These are phyloP conservation scores for Blastobotrys petasosporus DNA, from an alignment of 1,139 yeast species.

Conservation along the genomic window DNA sequence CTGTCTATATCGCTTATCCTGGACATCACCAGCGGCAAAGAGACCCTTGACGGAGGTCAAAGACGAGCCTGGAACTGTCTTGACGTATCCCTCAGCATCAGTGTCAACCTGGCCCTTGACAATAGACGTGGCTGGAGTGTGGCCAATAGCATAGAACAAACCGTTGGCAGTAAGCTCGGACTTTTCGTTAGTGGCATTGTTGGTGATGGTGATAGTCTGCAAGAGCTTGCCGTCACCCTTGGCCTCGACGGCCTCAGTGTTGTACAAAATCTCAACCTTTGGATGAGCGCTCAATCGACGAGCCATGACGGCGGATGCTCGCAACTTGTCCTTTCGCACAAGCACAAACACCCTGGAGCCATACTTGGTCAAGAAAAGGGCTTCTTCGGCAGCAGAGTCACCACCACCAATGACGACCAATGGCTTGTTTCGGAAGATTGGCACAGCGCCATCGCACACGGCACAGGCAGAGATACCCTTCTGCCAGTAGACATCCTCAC, in stretches of 20 bases:
- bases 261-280: constrained; percentile 84
- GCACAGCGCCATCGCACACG: constrained; percentile 98
- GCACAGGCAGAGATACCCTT: constrained; percentile 99
- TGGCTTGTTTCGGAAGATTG: constrained; percentile 95
- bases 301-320: constrained; percentile 96
- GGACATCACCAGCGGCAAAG: constrained; percentile 99
- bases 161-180: constrained; percentile 78
- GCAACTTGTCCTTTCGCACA: constrained; percentile 87
- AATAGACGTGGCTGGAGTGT: constrained; percentile 85
- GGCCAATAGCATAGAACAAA: constrained; percentile 96
- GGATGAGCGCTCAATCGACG: constrained; percentile 79
- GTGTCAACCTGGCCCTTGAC: constrained; percentile 73
- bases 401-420: constrained; percentile 98
- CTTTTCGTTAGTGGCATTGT: constrained; percentile 65
- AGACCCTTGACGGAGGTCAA: constrained; percentile 85
- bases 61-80: constrained; percentile 84
- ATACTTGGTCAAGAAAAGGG: constrained; percentile 89
- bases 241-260: constrained; percentile 81
- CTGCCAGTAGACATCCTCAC: constrained; percentile 98
- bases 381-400: constrained; percentile 99
- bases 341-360: constrained; percentile 90
- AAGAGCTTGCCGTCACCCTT: constrained; percentile 77
- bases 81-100: constrained; percentile 82
- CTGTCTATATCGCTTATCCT: constrained; percentile 94
- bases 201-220: constrained; percentile 40